phyloP scores from a whole-genome alignment of 1,284 basidiomycete species.

The Puccinia novopanici region DNA sequence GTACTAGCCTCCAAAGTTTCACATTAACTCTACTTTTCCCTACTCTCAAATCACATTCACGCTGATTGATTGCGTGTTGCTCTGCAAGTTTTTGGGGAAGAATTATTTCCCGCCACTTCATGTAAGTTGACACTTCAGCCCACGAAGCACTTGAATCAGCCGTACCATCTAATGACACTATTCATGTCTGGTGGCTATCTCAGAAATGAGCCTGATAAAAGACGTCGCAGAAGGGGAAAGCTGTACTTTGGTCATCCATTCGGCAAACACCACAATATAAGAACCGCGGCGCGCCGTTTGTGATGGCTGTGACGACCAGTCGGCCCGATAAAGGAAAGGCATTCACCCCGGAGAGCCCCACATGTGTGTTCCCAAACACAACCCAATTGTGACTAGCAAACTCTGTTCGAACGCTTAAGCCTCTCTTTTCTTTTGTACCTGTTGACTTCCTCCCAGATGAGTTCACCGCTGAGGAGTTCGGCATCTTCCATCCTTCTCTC shows the following conservation, averaged over 20 bases:
- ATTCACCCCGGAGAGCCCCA: constrained; percentile 35
- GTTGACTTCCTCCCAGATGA: constrained; percentile 32
- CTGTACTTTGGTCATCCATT: constrained; percentile 50
- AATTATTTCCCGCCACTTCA: constrained; percentile 44
- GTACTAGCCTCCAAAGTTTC: not conserved
- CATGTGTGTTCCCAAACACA: constrained; percentile 11
- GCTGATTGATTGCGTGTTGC: not conserved
- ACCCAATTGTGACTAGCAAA: not conserved
- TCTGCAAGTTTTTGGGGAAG: constrained; percentile 42
- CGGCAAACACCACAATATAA: constrained; percentile 22
- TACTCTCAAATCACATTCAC: not conserved
- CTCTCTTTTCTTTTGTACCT: not conserved
- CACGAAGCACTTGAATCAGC: not conserved
- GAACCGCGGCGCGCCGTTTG: constrained; percentile 14
- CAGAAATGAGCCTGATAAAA: constrained; percentile 32
- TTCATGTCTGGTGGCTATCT: not conserved
- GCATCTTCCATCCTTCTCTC: constrained; percentile 37
- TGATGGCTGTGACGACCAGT: constrained; percentile 40
- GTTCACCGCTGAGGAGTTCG: constrained; percentile 41
- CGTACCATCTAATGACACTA: not conserved
- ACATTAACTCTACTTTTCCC: not conserved
- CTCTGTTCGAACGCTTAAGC: not conserved
- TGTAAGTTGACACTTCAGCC: constrained; percentile 28
- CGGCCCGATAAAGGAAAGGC: constrained; percentile 1
- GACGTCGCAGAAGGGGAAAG: constrained; percentile 2